Conservation (phyloP, 306 rosid genomes). For the Cyamopsis tetragonoloba region DNA sequence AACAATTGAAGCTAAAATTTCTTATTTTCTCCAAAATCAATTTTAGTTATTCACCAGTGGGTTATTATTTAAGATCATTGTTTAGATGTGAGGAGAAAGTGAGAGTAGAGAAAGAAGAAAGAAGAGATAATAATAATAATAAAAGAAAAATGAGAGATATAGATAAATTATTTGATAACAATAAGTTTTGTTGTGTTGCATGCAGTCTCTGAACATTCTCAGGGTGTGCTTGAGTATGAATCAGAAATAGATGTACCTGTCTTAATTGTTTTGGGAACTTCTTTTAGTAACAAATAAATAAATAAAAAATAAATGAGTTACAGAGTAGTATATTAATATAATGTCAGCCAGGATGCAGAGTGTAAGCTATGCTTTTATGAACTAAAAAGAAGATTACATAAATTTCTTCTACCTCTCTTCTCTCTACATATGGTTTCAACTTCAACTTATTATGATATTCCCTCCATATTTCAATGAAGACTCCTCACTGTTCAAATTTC, state of each 20-base stretch:
- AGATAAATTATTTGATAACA: constrained; percentile 16
- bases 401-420: not conserved
- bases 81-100: no score
- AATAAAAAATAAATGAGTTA: no score
- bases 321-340: no score
- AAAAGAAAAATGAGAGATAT: no score
- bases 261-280: constrained; percentile 14
- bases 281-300: not conserved
- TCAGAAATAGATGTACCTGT: not conserved
- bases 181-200: not conserved
- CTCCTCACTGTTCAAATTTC: not conserved
- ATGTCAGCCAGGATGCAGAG: constrained; percentile 2
- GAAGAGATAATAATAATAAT: no score
- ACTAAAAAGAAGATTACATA: not conserved
- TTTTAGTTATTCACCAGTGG: no score
- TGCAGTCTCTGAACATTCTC: constrained; percentile 11
- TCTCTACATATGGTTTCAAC: not conserved
- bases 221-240: constrained; percentile 12
- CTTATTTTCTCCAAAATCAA: no score
- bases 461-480: not conserved
- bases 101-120: no score
- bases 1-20: not conserved
- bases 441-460: not conserved
- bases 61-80: no score
- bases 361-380: constrained; percentile 13